phyloP scores from a whole-genome alignment of 306 rosid species.

The Lotus japonicus region DNA sequence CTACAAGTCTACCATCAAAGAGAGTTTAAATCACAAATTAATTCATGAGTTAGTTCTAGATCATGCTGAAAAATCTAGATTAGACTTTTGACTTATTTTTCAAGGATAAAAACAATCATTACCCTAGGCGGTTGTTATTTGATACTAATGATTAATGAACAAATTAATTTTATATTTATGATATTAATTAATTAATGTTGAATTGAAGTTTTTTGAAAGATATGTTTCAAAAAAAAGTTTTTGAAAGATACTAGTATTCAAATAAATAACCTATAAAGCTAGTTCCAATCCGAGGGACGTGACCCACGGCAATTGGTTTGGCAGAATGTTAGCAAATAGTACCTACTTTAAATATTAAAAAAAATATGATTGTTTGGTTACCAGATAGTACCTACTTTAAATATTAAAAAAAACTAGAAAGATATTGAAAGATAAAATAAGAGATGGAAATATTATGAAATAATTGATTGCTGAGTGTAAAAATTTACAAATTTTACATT shows the following conservation, averaged over 20 bases:
- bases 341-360: no score
- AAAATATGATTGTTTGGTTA: no score
- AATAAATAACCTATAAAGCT: background rate
- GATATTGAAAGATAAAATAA: no score
- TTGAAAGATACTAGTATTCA: background rate
- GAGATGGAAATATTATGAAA: no score
- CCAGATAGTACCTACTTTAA: no score
- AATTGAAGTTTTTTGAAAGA: background rate
- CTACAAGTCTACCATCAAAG: background rate
- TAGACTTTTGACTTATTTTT: background rate
- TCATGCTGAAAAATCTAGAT: background rate
- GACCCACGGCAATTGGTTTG: conserved; percentile 8
- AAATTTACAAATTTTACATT: no score
- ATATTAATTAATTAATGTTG: background rate
- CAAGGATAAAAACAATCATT: background rate
- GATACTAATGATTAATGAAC: background rate
- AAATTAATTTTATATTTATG: background rate
- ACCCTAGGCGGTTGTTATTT: background rate
- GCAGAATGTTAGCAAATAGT: background rate
- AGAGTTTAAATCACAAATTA: background rate
- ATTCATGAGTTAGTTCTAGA: no score
- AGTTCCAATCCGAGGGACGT: background rate
- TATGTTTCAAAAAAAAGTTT: no score
- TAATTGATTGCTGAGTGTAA: no score
- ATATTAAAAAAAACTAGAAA: no score